Evolutionary conservation across 495 filamentous ascomycete species (phyloP).

Genomic region (Neurospora sp.): DNA sequence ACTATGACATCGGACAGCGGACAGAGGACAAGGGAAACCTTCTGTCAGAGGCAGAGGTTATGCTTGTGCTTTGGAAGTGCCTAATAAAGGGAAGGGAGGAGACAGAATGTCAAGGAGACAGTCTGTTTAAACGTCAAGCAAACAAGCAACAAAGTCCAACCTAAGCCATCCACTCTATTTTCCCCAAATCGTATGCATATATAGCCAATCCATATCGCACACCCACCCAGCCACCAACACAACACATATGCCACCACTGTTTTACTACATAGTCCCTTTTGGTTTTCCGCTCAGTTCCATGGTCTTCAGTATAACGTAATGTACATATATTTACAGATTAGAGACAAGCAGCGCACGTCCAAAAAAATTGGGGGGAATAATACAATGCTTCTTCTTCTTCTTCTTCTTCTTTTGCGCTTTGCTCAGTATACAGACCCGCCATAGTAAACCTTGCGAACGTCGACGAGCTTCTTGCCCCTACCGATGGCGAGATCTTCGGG

Average conservation of each 20-base stretch:
- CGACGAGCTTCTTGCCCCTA: conserved; percentile 86
- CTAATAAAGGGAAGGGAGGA: not conserved
- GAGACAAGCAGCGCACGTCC: not conserved
- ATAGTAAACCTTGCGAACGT: conserved; percentile 96
- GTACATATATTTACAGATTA: not conserved
- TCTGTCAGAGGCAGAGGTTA: not conserved
- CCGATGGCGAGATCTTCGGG: conserved; percentile 83
- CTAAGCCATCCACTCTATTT: not conserved
- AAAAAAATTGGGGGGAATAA: not conserved
- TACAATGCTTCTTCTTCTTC: not conserved
- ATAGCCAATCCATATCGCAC: not conserved
- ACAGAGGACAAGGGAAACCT: not conserved
- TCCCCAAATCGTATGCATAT: not conserved
- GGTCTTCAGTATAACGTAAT: not conserved
- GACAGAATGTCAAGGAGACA: not conserved
- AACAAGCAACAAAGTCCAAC: not conserved
- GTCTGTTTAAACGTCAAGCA: not conserved
- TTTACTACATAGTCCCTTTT: not conserved
- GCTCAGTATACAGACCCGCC: conserved; percentile 55
- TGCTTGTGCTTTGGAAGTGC: not conserved
- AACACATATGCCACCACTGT: not conserved
- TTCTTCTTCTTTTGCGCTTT: conserved; percentile 1
- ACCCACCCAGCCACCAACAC: not conserved
- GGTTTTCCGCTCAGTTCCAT: not conserved
- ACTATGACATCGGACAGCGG: not conserved